A percentile compares a stretch with the other conserved stretches of the same genome.
These are phyloP conservation scores for Paecilomyces variotii DNA, from an alignment of 2,329 filamentous ascomycete genomes.

Conservation along the genomic window DNA sequence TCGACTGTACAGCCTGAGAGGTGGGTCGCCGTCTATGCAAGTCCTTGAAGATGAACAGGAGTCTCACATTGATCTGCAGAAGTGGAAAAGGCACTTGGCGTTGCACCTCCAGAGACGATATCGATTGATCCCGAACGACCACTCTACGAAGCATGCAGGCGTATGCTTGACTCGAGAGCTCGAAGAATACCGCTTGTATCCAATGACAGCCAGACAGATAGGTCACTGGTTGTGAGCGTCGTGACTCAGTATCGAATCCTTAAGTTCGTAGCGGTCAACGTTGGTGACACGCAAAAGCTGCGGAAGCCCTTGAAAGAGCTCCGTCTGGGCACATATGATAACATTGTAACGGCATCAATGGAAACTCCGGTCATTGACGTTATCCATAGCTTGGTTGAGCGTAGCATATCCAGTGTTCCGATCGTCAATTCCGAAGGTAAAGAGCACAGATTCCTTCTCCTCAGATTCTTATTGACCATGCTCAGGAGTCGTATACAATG, in stretches of 20 bases:
- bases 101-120: constrained; percentile 83
- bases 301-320: constrained; percentile 82
- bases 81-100: constrained; percentile 89
- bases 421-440: constrained; percentile 71
- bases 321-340: constrained; percentile 72
- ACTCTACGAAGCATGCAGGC: constrained; percentile 88
- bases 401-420: constrained; percentile 90
- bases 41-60: not conserved
- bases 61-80: constrained; percentile 46
- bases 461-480: not conserved
- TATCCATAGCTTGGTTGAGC: constrained; percentile 84
- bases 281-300: constrained; percentile 76
- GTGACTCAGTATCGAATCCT: constrained; percentile 97
- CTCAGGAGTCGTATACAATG: constrained; percentile 69
- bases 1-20: constrained; percentile 80
- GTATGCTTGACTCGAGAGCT: constrained; percentile 88
- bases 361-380: constrained; percentile 86
- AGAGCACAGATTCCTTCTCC: constrained; percentile 7
- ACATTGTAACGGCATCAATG: constrained; percentile 79
- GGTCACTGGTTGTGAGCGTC: constrained; percentile 90
- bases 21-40: constrained; percentile 42
- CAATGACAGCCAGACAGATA: constrained; percentile 84
- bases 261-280: constrained; percentile 97
- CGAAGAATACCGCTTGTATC: constrained; percentile 91
- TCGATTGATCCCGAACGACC: constrained; percentile 89